phyloP scores from a whole-genome alignment of 768 basidiomycete genomes.

The Suillus americanus region DNA sequence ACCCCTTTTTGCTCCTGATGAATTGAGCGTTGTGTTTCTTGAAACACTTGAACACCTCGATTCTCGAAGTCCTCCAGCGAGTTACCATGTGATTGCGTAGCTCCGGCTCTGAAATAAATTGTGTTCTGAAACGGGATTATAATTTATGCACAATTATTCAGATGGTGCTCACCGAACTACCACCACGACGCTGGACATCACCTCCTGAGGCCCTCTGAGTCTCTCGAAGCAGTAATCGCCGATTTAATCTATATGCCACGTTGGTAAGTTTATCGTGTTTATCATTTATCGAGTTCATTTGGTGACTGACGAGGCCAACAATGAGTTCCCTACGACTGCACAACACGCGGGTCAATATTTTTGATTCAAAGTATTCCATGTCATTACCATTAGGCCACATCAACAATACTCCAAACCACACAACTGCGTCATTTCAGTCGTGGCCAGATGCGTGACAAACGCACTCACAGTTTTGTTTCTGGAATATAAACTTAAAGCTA shows the following conservation, averaged over 20 bases:
- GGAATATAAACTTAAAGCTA: not conserved
- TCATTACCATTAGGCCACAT: not conserved
- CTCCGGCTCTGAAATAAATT: not conserved
- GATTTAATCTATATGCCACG: not conserved
- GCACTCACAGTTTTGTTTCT: not conserved
- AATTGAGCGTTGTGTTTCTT: not conserved
- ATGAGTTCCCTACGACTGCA: conserved; percentile 1
- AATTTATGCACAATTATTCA: not conserved
- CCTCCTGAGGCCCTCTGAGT: not conserved
- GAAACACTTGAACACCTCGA: not conserved
- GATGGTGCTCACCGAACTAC: not conserved
- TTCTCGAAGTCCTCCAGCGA: not conserved
- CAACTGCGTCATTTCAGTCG: not conserved
- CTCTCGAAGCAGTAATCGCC: not conserved
- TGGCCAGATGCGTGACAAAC: not conserved
- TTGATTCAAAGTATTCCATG: not conserved
- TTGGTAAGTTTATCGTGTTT: not conserved
- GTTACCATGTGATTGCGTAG: not conserved
- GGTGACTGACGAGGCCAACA: not conserved
- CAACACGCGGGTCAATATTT: not conserved
- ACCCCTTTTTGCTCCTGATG: not conserved
- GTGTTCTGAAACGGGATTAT: not conserved
- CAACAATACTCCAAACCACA: not conserved
- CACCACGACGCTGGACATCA: not conserved
- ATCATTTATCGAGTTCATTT: not conserved